A percentile compares a stretch with the other conserved stretches of the same genome.
These are phyloP conservation scores for Collybia sp. DNA, from an alignment of 768 basidiomycete species.

Conservation along the genomic window DNA sequence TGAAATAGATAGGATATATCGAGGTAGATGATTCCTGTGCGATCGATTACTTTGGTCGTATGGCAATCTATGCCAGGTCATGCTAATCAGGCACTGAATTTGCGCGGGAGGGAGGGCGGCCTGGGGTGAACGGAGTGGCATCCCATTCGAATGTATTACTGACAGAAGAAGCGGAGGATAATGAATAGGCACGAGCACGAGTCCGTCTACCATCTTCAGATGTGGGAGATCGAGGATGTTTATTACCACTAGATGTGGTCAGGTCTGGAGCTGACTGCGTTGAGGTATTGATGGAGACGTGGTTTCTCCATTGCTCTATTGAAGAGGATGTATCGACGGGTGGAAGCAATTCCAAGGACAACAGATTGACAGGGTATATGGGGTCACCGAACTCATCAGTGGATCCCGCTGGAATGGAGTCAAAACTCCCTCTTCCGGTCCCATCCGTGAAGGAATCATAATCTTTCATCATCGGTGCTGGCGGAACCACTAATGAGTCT, in stretches of 20 bases:
- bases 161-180: slow-evolving; percentile 1
- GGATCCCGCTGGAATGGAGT: slow-evolving; percentile 32
- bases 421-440: slow-evolving; percentile 47
- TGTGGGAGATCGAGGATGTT: slow-evolving; percentile 34
- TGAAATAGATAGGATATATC: too few relatives aligned
- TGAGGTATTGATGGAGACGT: slow-evolving; percentile 22
- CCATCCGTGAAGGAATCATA: slow-evolving; percentile 59
- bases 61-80: too few relatives aligned
- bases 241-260: slow-evolving; percentile 13
- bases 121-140: neutral
- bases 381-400: slow-evolving; percentile 30
- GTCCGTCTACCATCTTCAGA: slow-evolving; percentile 17
- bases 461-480: slow-evolving; percentile 50
- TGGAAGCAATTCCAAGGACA: slow-evolving; percentile 24
- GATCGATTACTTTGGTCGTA: too few relatives aligned
- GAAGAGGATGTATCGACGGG: slow-evolving; percentile 18
- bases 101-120: neutral
- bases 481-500: slow-evolving; percentile 25
- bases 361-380: slow-evolving; percentile 25
- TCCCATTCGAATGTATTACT: neutral
- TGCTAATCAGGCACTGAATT: neutral
- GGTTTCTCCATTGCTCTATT: slow-evolving; percentile 41
- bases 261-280: slow-evolving; percentile 1
- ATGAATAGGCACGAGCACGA: slow-evolving; percentile 9
- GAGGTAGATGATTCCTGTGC: too few relatives aligned